Percentiles rank a stretch among this genome's conserved stretches.
Conservation (phyloP, 305 asterid genomes). For the Fraxinus ornus region DNA sequence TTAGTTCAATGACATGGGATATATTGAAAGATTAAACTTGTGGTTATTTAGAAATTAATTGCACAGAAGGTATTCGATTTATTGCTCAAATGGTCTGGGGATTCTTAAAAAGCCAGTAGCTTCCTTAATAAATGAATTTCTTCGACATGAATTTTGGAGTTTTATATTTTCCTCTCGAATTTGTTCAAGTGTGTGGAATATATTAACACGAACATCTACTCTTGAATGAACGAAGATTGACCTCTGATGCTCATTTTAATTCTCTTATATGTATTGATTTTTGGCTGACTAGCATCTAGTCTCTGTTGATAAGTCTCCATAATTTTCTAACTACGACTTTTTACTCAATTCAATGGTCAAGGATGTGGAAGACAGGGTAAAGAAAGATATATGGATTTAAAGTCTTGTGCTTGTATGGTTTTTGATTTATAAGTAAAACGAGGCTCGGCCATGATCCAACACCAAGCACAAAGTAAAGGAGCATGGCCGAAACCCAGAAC, state of each 20-base stretch:
- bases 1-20: background rate
- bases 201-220: background rate
- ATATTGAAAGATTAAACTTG: background rate
- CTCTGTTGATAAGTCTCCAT: background rate
- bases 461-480: background rate
- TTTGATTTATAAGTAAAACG: background rate
- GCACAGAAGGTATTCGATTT: background rate
- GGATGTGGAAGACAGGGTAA: background rate
- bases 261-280: background rate
- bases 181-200: background rate
- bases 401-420: background rate
- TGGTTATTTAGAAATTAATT: background rate
- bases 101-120: background rate
- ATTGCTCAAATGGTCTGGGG: background rate
- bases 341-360: background rate
- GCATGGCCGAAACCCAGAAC: background rate
- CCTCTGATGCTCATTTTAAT: background rate
- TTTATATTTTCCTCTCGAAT: background rate
- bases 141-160: background rate
- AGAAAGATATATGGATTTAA: background rate
- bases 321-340: background rate
- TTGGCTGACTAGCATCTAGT: background rate
- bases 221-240: background rate
- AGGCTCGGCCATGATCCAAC: background rate
- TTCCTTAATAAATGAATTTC: background rate